phyloP scores from a whole-genome alignment of 805 yeast species.

The Sugiyamaella valdiviana region DNA sequence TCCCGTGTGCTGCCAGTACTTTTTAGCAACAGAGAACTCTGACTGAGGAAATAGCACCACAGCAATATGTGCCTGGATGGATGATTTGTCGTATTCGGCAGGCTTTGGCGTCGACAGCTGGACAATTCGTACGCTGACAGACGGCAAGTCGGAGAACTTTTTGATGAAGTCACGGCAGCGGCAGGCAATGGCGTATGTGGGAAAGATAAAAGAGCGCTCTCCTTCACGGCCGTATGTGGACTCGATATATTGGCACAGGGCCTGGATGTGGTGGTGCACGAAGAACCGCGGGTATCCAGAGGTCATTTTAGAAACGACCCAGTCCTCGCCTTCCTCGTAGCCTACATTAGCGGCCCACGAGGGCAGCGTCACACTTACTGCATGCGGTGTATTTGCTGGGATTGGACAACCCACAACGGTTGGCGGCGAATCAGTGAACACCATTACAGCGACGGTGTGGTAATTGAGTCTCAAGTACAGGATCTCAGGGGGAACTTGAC shows the following conservation, averaged over 20 bases:
- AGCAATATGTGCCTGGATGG: constrained; percentile 61
- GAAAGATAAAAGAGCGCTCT: constrained; percentile 70
- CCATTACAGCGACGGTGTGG: constrained; percentile 1
- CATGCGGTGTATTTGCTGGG: constrained; percentile 85
- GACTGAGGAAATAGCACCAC: constrained; percentile 68
- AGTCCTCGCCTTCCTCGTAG: constrained; percentile 82
- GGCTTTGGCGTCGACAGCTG: constrained; percentile 57
- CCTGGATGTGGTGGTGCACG: constrained; percentile 34
- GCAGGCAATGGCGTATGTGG: constrained; percentile 72
- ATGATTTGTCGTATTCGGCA: constrained; percentile 28
- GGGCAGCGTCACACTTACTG: constrained; percentile 91
- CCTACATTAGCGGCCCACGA: constrained; percentile 93
- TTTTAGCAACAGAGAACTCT: constrained; percentile 60
- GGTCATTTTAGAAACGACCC: constrained; percentile 70
- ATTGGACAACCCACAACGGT: constrained; percentile 68
- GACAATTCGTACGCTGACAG: constrained; percentile 49
- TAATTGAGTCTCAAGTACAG: not conserved
- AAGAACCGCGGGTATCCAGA: constrained; percentile 72
- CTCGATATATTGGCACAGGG: constrained; percentile 32
- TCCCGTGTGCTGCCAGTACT: constrained; percentile 96
- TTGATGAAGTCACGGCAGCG: constrained; percentile 76
- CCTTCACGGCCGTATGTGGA: constrained; percentile 72
- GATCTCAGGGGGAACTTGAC: not conserved
- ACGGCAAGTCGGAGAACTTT: constrained; percentile 20
- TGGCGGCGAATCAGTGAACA: constrained; percentile 28